phyloP scores from a whole-genome alignment of 768 basidiomycete species.

The Boletus patriciae region DNA sequence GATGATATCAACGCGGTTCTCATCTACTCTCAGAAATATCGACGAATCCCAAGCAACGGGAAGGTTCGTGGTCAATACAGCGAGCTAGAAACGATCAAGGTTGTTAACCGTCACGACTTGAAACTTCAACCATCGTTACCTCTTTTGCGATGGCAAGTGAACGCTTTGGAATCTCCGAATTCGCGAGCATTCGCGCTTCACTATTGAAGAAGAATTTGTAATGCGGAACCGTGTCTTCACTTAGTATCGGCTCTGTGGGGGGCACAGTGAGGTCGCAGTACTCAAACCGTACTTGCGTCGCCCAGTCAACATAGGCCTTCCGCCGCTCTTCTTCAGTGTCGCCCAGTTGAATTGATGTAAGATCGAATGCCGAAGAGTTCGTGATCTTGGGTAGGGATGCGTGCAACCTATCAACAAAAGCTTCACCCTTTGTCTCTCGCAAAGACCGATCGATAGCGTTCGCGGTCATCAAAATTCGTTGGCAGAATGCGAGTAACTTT shows the following conservation, averaged over 20 bases:
- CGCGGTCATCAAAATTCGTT: slow-evolving; percentile 79
- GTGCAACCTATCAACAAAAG: slow-evolving; percentile 78
- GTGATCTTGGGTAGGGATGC: slow-evolving; percentile 73
- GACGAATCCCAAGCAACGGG: slow-evolving; percentile 96
- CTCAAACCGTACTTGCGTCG: slow-evolving; percentile 76
- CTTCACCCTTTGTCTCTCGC: slow-evolving; percentile 84
- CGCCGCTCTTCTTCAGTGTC: slow-evolving; percentile 64
- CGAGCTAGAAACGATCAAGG: slow-evolving; percentile 55
- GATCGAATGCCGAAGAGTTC: slow-evolving; percentile 49
- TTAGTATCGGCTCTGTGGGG: slow-evolving; percentile 28
- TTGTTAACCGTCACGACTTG: slow-evolving; percentile 3
- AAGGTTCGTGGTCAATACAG: slow-evolving; percentile 88
- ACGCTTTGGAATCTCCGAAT: slow-evolving; percentile 85
- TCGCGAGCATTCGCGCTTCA: slow-evolving; percentile 81
- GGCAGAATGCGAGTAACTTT: slow-evolving; percentile 79
- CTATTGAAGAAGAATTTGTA: slow-evolving; percentile 83
- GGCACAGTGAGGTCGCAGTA: slow-evolving; percentile 82
- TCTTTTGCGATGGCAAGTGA: slow-evolving; percentile 96
- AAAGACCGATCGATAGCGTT: slow-evolving; percentile 85
- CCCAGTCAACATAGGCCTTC: slow-evolving; percentile 83
- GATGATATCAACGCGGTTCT: slow-evolving; percentile 87
- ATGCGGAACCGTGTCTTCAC: slow-evolving; percentile 58
- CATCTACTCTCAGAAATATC: slow-evolving; percentile 90
- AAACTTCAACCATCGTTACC: slow-evolving; percentile 39
- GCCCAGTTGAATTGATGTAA: slow-evolving; percentile 38